A percentile compares a stretch with the other conserved stretches of the same genome.
These are phyloP conservation scores for Priceomyces medius DNA, from an alignment of 805 yeast species.

Conservation along the genomic window DNA sequence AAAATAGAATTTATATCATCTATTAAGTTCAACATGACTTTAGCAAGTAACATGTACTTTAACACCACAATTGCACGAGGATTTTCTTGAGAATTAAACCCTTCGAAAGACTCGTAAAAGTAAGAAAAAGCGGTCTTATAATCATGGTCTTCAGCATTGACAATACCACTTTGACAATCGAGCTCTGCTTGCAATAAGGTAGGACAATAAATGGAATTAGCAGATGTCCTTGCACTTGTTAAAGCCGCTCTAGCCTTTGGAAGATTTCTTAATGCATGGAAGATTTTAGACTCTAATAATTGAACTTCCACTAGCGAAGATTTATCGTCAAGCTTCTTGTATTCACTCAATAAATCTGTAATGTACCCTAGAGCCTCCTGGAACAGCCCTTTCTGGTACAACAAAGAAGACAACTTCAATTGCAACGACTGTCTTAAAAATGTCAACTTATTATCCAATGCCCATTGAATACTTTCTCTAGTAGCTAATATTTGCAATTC, in stretches of 20 bases:
- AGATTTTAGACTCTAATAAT: constrained; percentile 83
- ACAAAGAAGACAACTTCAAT: constrained; percentile 74
- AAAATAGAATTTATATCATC: constrained; percentile 83
- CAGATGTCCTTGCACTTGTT: constrained; percentile 94
- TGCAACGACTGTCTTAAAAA: constrained; percentile 88
- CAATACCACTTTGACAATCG: constrained; percentile 91
- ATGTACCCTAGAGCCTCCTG: constrained; percentile 73
- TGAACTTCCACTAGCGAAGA: constrained; percentile 94
- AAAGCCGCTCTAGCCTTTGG: constrained; percentile 90
- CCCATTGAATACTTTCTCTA: constrained; percentile 83
- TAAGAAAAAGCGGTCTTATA: constrained; percentile 94
- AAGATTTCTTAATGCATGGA: constrained; percentile 85
- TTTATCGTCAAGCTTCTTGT: constrained; percentile 93
- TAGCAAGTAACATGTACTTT: constrained; percentile 89
- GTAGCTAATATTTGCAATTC: constrained; percentile 74
- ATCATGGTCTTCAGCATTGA: constrained; percentile 96
- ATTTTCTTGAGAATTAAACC: constrained; percentile 70
- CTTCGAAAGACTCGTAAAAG: constrained; percentile 93
- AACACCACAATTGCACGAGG: constrained; percentile 66
- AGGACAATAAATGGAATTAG: constrained; percentile 95
- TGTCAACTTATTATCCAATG: constrained; percentile 75
- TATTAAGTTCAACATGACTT: constrained; percentile 85
- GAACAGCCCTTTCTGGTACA: constrained; percentile 62
- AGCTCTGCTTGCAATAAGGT: constrained; percentile 91
- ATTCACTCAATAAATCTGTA: constrained; percentile 71